phyloP scores from a whole-genome alignment of 2,329 filamentous ascomycete genomes.

The Lachnellula suecica region DNA sequence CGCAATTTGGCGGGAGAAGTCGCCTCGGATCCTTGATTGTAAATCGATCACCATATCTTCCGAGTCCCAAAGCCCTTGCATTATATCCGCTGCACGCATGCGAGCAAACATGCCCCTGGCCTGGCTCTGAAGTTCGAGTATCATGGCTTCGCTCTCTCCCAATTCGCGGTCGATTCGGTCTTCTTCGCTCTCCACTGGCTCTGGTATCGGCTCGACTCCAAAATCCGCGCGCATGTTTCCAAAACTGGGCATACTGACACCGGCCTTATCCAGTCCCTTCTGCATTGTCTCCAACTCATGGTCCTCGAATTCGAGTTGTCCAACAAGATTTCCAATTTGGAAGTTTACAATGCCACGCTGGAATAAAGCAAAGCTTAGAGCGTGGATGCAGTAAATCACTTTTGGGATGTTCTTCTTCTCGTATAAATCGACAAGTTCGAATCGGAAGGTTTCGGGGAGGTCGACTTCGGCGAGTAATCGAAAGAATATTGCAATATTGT shows the following conservation, averaged over 20 bases:
- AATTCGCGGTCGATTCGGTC: conserved; percentile 83
- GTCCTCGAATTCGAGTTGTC: conserved; percentile 94
- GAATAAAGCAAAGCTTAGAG: conserved; percentile 94
- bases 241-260: conserved; percentile 95
- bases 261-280: conserved; percentile 93
- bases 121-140: conserved; percentile 84
- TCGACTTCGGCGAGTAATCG: conserved; percentile 88
- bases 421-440: conserved; percentile 95
- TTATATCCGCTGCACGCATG: conserved; percentile 73
- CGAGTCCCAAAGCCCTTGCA: conserved; percentile 87
- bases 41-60: conserved; percentile 78
- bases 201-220: conserved; percentile 73
- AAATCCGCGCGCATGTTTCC: conserved; percentile 96
- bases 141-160: conserved; percentile 67
- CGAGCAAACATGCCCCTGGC: conserved; percentile 78
- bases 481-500: conserved; percentile 98
- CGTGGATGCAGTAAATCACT: conserved; percentile 98
- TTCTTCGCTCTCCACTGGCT: conserved; percentile 81
- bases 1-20: conserved; percentile 81
- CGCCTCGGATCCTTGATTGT: conserved; percentile 83
- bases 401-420: conserved; percentile 99
- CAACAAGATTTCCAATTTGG: conserved; percentile 93
- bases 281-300: conserved; percentile 97
- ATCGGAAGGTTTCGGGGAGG: conserved; percentile 91
- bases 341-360: conserved; percentile 94